phyloP scores from a whole-genome alignment of 75 land plant species.

The Picea glauca region DNA sequence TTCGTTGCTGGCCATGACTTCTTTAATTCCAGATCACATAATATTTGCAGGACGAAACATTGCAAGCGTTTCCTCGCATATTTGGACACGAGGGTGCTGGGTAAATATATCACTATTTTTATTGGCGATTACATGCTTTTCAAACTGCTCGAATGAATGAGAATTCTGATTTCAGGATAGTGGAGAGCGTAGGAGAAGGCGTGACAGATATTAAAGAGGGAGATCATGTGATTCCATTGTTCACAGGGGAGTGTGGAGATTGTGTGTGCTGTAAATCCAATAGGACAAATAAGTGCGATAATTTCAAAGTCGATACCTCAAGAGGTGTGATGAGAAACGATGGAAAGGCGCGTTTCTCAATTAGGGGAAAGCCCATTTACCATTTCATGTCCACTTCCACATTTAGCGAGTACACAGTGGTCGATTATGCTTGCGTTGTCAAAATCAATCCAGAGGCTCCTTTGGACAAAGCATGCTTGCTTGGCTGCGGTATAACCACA shows the following conservation, averaged over 20 bases:
- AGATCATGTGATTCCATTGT: neutral
- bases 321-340: constrained; percentile 50
- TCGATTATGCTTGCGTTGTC: constrained; percentile 69
- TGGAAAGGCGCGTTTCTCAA: constrained; percentile 36
- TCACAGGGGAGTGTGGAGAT: neutral
- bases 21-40: too few species aligned
- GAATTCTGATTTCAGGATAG: constrained; percentile 20
- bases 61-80: too few species aligned
- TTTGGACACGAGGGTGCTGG: constrained; percentile 70
- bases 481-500: constrained; percentile 76
- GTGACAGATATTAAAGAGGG: constrained; percentile 15
- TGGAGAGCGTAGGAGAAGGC: constrained; percentile 37
- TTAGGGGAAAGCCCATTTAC: constrained; percentile 38
- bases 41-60: too few species aligned
- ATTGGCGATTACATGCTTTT: too few species aligned
- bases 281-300: constrained; percentile 58
- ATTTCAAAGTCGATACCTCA: constrained; percentile 31
- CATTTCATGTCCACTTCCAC: constrained; percentile 81
- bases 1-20: too few species aligned
- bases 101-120: constrained; percentile 24
- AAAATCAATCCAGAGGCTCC: constrained; percentile 63
- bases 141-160: too few species aligned
- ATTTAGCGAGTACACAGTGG: constrained; percentile 86
- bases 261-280: constrained; percentile 13
- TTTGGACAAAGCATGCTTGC: constrained; percentile 53